These are phyloP conservation scores for Chaetomiaceae sp. DNA, from an alignment of 2,329 filamentous ascomycete species.

Conservation along the genomic window DNA sequence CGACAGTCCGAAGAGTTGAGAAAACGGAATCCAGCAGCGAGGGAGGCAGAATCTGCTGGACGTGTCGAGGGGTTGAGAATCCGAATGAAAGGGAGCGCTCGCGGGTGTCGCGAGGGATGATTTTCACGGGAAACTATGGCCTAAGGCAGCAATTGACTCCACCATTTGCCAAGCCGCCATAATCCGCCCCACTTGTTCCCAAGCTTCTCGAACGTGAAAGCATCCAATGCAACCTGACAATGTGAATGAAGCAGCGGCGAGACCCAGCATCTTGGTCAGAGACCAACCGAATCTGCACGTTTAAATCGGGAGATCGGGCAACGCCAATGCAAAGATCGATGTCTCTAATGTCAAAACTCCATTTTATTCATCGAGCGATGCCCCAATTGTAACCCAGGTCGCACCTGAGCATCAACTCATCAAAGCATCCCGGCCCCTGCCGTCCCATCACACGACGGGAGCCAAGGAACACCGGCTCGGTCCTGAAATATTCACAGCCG, in stretches of 20 bases:
- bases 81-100: background rate
- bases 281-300: no score
- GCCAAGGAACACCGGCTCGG: slow-evolving; percentile 2
- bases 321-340: no score
- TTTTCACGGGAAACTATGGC: slow-evolving; percentile 5
- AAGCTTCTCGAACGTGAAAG: no score
- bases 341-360: no score
- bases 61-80: slow-evolving; percentile 6
- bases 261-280: no score
- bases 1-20: slow-evolving; percentile 7
- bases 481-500: slow-evolving; percentile 7
- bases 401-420: background rate
- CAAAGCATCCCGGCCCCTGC: background rate
- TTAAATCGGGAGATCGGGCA: no score
- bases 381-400: no score
- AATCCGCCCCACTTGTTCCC: no score
- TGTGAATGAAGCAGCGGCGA: no score
- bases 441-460: background rate
- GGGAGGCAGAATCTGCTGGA: slow-evolving; percentile 23
- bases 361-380: no score
- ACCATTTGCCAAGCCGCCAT: no score
- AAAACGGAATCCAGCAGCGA: slow-evolving; percentile 24
- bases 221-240: no score
- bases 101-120: background rate
- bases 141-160: slow-evolving; percentile 17